Evolutionary conservation across 2,329 filamentous ascomycete species (phyloP).

Genomic region (Orbilia blumenaviensis): DNA sequence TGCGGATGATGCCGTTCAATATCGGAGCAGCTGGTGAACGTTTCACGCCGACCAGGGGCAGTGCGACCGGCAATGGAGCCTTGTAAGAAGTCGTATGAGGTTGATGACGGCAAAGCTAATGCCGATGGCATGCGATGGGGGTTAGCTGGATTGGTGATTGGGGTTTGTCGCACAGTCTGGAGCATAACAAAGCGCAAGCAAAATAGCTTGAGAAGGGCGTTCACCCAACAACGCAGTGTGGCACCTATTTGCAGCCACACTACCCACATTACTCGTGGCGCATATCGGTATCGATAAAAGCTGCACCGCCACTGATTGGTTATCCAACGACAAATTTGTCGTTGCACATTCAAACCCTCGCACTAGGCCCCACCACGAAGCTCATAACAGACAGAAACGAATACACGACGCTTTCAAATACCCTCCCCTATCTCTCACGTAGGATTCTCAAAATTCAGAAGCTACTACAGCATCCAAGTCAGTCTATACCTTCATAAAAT

Average conservation of each 20-base stretch:
- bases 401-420: constrained; percentile 12
- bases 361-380: constrained; percentile 43
- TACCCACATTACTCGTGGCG: not conserved
- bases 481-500: not conserved
- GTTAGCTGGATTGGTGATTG: not conserved
- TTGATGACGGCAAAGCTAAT: not conserved
- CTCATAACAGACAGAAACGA: constrained; percentile 11
- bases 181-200: constrained; percentile 24
- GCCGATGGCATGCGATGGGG: not conserved
- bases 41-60: not conserved
- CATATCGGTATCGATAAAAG: constrained; percentile 45
- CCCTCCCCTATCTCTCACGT: not conserved
- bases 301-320: constrained; percentile 43
- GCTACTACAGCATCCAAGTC: not conserved
- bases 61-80: constrained; percentile 4
- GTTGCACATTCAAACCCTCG: constrained; percentile 39
- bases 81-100: not conserved
- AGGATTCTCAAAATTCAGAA: not conserved
- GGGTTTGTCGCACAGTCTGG: not conserved
- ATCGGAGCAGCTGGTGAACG: not conserved
- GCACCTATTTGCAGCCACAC: not conserved
- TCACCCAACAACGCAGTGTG: constrained; percentile 28
- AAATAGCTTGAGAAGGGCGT: constrained; percentile 25
- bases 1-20: not conserved
- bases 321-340: constrained; percentile 41